Conservation (phyloP, 805 yeast genomes). For the Candida krabiensis region DNA sequence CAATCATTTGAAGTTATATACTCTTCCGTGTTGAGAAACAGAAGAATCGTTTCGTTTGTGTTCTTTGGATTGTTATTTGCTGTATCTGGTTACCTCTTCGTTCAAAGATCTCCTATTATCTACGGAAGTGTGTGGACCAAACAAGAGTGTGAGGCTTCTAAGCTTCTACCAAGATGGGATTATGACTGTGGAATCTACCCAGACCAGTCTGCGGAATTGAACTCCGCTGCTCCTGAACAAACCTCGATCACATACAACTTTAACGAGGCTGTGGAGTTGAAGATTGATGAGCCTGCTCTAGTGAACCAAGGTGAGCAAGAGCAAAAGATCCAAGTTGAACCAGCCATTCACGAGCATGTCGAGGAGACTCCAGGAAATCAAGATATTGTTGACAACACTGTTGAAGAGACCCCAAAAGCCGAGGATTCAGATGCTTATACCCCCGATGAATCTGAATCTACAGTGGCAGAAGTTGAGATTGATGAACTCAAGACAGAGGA, state of each 20-base stretch:
- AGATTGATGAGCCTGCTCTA: neutral
- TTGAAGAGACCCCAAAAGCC: constrained; percentile 16
- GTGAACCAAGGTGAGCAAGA: constrained; percentile 1
- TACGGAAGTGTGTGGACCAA: constrained; percentile 84
- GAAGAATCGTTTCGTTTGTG: constrained; percentile 44
- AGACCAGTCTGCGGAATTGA: constrained; percentile 8
- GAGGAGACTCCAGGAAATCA: constrained; percentile 11
- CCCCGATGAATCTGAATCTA: constrained; percentile 9
- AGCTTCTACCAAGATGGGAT: constrained; percentile 76
- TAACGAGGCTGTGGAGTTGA: constrained; percentile 13
- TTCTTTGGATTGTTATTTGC: constrained; percentile 49
- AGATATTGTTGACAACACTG: constrained; percentile 7
- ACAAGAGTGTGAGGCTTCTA: constrained; percentile 59
- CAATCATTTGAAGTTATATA: constrained; percentile 32
- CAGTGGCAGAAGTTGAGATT: constrained; percentile 18
- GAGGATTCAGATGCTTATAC: constrained; percentile 6
- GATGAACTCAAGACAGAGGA: constrained; percentile 12
- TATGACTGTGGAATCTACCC: constrained; percentile 71
- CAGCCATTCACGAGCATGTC: constrained; percentile 4
- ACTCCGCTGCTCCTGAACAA: constrained; percentile 5
- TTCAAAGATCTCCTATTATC: constrained; percentile 65
- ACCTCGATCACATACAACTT: constrained; percentile 14
- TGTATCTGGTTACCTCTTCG: constrained; percentile 54
- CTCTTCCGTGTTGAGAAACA: constrained; percentile 32
- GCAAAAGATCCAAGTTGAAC: constrained; percentile 2